phyloP scores from a whole-genome alignment of 345 rosid species.

The Carallia brachiata region DNA sequence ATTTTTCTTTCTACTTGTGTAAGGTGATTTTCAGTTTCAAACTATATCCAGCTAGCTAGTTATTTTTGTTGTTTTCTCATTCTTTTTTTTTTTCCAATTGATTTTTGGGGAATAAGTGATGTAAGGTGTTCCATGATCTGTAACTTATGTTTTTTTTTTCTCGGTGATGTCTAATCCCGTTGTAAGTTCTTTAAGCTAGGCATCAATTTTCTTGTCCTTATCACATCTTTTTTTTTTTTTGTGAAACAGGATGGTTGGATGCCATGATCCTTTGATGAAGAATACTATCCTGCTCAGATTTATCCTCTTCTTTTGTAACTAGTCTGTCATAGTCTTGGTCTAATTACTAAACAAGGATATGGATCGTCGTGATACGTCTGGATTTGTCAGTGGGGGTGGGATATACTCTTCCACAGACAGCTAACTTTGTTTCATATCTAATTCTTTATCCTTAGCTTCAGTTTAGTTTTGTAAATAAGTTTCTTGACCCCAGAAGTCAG shows the following conservation, averaged over 20 bases:
- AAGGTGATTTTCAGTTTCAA: too few relatives aligned
- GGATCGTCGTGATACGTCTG: conserved; percentile 82
- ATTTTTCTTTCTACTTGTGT: too few relatives aligned
- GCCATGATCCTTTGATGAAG: conserved; percentile 29
- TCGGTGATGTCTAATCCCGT: too few relatives aligned
- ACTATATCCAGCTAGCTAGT: too few relatives aligned
- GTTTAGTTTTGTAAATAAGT: conserved; percentile 54
- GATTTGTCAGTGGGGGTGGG: conserved; percentile 95
- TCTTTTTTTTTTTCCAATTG: too few relatives aligned
- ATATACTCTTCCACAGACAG: conserved; percentile 34
- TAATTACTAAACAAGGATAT: conserved; percentile 32
- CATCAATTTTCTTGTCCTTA: neutral
- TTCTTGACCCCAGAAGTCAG: conserved; percentile 58
- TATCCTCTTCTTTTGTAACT: conserved; percentile 22
- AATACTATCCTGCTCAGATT: conserved; percentile 18
- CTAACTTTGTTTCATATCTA: conserved; percentile 1
- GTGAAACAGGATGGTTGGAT: conserved; percentile 22
- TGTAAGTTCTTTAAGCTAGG: too few relatives aligned
- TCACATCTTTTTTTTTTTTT: neutral
- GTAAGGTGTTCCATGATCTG: too few relatives aligned
- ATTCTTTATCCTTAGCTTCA: conserved; percentile 25
- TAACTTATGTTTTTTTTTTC: too few relatives aligned
- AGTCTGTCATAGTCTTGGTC: conserved; percentile 27
- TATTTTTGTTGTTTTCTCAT: too few relatives aligned
- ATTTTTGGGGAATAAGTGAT: too few relatives aligned